A percentile compares a stretch with the other conserved stretches of the same genome.
phyloP scores from a whole-genome alignment of 139 green algal genomes.

The Nannochloris sp. region DNA sequence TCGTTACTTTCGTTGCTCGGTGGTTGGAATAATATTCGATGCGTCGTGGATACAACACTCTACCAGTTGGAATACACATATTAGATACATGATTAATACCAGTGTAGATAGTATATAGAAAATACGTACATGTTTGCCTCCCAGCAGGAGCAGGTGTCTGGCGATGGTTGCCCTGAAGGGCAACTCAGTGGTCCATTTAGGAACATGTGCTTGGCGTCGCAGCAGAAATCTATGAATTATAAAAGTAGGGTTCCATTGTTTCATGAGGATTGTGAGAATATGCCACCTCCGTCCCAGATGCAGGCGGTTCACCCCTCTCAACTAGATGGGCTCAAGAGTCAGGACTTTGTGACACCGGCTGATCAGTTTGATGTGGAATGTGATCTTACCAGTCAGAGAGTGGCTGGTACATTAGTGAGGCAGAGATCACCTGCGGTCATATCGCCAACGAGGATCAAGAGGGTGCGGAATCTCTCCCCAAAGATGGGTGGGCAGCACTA shows the following conservation, averaged over 20 bases:
- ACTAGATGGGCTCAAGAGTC: conserved; percentile 16
- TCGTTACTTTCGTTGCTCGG: no score
- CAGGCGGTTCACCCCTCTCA: no score
- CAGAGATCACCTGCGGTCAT: conserved; percentile 24
- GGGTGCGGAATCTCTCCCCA: conserved; percentile 13
- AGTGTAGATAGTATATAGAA: no score
- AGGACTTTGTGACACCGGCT: conserved; percentile 45
- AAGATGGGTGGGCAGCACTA: neutral
- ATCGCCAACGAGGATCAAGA: conserved; percentile 37
- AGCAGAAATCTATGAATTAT: neutral
- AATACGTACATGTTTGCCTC: no score
- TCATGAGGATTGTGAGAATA: no score
- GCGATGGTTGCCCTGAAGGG: neutral
- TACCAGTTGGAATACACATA: no score
- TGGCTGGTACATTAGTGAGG: neutral
- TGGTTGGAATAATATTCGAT: no score
- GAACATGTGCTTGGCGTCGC: conserved; percentile 15
- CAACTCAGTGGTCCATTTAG: conserved; percentile 19
- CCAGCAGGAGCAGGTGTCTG: no score
- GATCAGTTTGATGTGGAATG: conserved; percentile 31
- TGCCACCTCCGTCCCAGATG: no score
- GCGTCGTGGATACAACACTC: no score
- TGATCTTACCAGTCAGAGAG: neutral
- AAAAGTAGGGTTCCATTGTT: no score
- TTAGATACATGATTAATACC: no score